phyloP scores from a whole-genome alignment of 1,284 basidiomycete species.

The Cronartium ribicola region DNA sequence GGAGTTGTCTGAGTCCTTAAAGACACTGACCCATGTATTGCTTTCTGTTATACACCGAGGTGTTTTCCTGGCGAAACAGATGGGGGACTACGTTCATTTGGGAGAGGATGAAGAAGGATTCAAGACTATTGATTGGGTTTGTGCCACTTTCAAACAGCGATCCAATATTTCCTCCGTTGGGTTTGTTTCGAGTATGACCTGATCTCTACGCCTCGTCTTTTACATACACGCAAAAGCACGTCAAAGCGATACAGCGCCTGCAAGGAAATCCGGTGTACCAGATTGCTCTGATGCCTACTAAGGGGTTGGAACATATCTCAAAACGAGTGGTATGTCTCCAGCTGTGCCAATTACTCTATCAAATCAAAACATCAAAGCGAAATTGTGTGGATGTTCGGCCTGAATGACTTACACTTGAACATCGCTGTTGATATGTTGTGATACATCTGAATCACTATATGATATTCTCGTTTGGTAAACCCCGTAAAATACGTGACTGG shows the following conservation, averaged over 20 bases:
- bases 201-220: neutral
- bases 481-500: neutral
- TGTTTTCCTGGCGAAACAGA: neutral
- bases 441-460: neutral
- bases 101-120: slow-evolving; percentile 21
- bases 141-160: no score
- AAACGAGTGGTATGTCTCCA: slow-evolving; percentile 10
- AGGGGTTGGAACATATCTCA: slow-evolving; percentile 17
- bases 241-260: slow-evolving; percentile 13
- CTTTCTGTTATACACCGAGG: neutral
- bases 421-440: neutral
- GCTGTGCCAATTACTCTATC: neutral
- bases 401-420: neutral
- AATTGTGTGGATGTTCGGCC: neutral
- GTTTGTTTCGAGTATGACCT: neutral
- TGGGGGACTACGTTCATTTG: slow-evolving; percentile 30
- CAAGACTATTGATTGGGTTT: slow-evolving; percentile 31
- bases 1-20: no score
- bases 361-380: neutral
- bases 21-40: neutral
- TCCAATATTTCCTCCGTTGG: neutral
- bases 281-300: slow-evolving; percentile 31
- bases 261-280: slow-evolving; percentile 35
- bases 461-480: slow-evolving; percentile 24
- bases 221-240: slow-evolving; percentile 6